Evolutionary conservation across 768 basidiomycete genomes (phyloP).

Genomic region (Thelephora ganbajun): DNA sequence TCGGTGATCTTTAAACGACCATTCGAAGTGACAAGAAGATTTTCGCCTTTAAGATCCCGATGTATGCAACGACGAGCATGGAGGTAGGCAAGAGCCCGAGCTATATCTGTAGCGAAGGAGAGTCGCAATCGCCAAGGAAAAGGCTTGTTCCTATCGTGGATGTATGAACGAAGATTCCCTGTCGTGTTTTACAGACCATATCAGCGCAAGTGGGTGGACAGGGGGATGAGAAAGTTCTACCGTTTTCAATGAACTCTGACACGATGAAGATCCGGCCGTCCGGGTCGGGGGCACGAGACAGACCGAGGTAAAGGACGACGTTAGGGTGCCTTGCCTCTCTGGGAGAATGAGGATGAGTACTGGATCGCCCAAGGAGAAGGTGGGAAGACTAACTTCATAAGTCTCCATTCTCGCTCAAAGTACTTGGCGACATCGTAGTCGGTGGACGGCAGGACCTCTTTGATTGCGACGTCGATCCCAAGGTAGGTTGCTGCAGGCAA

Average conservation of each 20-base stretch:
- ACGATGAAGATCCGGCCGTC: slow-evolving; percentile 87
- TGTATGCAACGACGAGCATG: slow-evolving; percentile 87
- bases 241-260: slow-evolving; percentile 88
- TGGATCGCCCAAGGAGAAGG: slow-evolving; percentile 5
- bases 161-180: slow-evolving; percentile 78
- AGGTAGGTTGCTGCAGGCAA: slow-evolving; percentile 62
- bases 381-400: slow-evolving; percentile 57
- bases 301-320: slow-evolving; percentile 86
- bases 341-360: slow-evolving; percentile 3
- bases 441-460: slow-evolving; percentile 84
- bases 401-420: slow-evolving; percentile 95
- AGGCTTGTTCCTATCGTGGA: slow-evolving; percentile 68
- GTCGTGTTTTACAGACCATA: slow-evolving; percentile 4
- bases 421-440: slow-evolving; percentile 96
- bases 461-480: slow-evolving; percentile 92
- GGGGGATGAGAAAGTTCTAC: slow-evolving; percentile 15
- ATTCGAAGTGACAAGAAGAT: slow-evolving; percentile 88
- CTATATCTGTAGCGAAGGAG: slow-evolving; percentile 89
- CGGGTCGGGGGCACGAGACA: slow-evolving; percentile 63
- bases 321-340: slow-evolving; percentile 83
- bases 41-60: slow-evolving; percentile 93
- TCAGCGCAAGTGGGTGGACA: not conserved
- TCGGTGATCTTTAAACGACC: slow-evolving; percentile 96
- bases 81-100: slow-evolving; percentile 91
- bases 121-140: slow-evolving; percentile 91